These are phyloP conservation scores for grape (Vitis vinifera) DNA, from an alignment of 164 flowering plant genomes.

Conservation along the genomic window DNA sequence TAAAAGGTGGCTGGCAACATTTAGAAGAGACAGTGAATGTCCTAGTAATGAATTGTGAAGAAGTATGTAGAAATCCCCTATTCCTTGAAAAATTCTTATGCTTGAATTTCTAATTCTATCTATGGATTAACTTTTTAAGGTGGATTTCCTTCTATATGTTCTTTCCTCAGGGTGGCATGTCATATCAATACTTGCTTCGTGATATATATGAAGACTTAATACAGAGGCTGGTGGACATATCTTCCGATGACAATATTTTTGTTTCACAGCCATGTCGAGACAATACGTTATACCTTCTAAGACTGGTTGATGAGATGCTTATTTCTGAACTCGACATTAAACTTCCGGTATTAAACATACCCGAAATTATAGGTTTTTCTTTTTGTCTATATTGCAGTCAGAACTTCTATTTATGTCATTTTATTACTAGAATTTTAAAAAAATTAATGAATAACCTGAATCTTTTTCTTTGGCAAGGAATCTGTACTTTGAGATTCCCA, in stretches of 20 bases:
- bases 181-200: slow-evolving; percentile 54
- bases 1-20: slow-evolving; percentile 99
- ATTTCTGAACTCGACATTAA: slow-evolving; percentile 60
- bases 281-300: slow-evolving; percentile 79
- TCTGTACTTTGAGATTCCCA: too few species aligned
- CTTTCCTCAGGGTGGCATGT: slow-evolving; percentile 52
- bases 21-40: slow-evolving; percentile 89
- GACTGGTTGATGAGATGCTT: slow-evolving; percentile 87
- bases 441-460: background rate
- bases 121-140: background rate
- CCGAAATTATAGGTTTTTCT: background rate
- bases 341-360: slow-evolving; percentile 61
- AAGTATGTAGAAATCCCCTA: slow-evolving; percentile 42
- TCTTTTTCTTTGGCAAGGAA: background rate
- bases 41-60: slow-evolving; percentile 55
- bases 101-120: background rate
- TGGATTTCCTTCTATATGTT: background rate
- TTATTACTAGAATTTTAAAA: too few species aligned
- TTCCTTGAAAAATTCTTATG: background rate
- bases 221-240: slow-evolving; percentile 51
- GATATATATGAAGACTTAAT: slow-evolving; percentile 77
- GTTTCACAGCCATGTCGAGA: slow-evolving; percentile 93
- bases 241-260: slow-evolving; percentile 73
- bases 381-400: too few species aligned
- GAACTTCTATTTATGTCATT: background rate